Conservation (phyloP, 768 basidiomycete species). For the Boletus vermiculosoides region DNA sequence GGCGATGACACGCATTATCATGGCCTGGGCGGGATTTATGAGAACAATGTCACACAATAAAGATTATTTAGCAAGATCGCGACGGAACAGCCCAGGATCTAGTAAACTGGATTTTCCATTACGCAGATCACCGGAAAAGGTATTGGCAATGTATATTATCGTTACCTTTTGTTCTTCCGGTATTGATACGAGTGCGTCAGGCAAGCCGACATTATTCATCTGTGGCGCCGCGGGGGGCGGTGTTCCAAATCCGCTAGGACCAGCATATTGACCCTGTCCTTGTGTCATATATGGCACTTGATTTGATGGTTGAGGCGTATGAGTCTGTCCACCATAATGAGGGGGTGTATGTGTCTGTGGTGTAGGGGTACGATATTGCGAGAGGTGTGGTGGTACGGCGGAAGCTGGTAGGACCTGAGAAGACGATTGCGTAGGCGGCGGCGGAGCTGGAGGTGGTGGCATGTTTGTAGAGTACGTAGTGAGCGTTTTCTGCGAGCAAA, state of each 20-base stretch:
- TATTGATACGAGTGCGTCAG: slow-evolving; percentile 55
- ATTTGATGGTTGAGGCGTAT: slow-evolving; percentile 28
- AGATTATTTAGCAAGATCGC: background rate
- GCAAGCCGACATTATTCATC: slow-evolving; percentile 30
- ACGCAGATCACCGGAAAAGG: slow-evolving; percentile 4
- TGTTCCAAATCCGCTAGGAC: slow-evolving; percentile 17
- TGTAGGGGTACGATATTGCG: slow-evolving; percentile 37
- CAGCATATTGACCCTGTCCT: slow-evolving; percentile 20
- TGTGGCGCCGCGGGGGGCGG: slow-evolving; percentile 25
- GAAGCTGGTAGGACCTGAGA: slow-evolving; percentile 33
- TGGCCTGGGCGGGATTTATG: slow-evolving; percentile 43
- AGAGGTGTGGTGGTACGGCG: slow-evolving; percentile 47
- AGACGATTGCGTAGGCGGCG: slow-evolving; percentile 23
- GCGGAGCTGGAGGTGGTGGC: slow-evolving; percentile 13
- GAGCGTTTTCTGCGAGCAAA: slow-evolving; percentile 53
- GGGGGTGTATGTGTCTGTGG: slow-evolving; percentile 32
- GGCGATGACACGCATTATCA: slow-evolving; percentile 74
- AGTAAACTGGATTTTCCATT: background rate
- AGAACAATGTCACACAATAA: slow-evolving; percentile 9
- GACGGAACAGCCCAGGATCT: background rate
- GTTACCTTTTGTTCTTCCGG: slow-evolving; percentile 69
- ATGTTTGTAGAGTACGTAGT: slow-evolving; percentile 45
- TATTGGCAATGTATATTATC: slow-evolving; percentile 10
- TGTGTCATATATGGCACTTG: slow-evolving; percentile 20
- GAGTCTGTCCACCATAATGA: slow-evolving; percentile 28